These are phyloP conservation scores for Stylosanthes scabra DNA, from an alignment of 331 rosid species.

Conservation along the genomic window DNA sequence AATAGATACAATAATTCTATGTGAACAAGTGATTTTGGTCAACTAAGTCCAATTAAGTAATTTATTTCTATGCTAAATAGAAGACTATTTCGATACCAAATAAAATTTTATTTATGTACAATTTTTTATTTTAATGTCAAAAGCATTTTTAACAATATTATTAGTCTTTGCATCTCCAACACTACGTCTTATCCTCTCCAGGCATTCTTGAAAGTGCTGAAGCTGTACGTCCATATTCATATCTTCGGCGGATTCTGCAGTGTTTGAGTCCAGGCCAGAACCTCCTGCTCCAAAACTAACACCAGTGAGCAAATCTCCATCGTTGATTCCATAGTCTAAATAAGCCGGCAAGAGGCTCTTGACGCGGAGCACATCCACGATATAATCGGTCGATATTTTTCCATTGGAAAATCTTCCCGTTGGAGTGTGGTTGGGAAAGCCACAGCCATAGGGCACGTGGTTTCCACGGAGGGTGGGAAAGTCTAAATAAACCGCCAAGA, in stretches of 20 bases:
- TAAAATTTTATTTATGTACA: too few relatives aligned
- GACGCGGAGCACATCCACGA: constrained; percentile 43
- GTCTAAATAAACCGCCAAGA: constrained; percentile 44
- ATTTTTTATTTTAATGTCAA: too few relatives aligned
- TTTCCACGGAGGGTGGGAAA: constrained; percentile 5
- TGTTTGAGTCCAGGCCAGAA: constrained; percentile 44
- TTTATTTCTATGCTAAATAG: too few relatives aligned
- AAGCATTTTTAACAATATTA: constrained; percentile 39
- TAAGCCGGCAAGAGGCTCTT: constrained; percentile 52
- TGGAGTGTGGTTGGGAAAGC: constrained; percentile 42
- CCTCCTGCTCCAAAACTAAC: constrained; percentile 56
- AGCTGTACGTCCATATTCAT: constrained; percentile 33
- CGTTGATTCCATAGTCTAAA: constrained; percentile 16
- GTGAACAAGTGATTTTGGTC: too few relatives aligned
- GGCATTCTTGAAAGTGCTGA: constrained; percentile 39
- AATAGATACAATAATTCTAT: too few relatives aligned
- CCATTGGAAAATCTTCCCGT: constrained; percentile 56
- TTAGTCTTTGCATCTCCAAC: constrained; percentile 41
- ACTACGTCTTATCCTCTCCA: constrained; percentile 17
- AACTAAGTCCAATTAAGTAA: too few relatives aligned
- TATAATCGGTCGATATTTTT: constrained; percentile 45
- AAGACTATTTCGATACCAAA: too few relatives aligned
- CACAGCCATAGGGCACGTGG: constrained; percentile 51
- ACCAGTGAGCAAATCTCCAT: constrained; percentile 46
- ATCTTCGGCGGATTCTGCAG: not conserved